Conservation (phyloP, 306 rosid genomes). For the Cotoneaster glaucophyllus region DNA sequence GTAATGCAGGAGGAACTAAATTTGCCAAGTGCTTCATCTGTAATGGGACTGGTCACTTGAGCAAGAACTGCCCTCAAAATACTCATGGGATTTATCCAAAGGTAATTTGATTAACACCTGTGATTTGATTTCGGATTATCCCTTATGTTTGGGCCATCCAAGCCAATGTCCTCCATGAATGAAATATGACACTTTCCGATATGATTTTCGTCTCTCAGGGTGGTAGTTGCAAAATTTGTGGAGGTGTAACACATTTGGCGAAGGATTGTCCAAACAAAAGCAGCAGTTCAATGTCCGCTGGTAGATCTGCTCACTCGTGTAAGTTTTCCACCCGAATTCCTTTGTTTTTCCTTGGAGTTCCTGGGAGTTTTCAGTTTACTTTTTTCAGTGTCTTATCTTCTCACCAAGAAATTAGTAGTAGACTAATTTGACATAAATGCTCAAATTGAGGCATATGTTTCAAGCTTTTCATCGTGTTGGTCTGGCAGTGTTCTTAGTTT, state of each 20-base stretch:
- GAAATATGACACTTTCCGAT: slow-evolving; percentile 11
- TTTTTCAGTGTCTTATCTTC: background rate
- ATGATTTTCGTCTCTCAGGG: slow-evolving; percentile 41
- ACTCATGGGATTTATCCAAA: slow-evolving; percentile 90
- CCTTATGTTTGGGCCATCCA: background rate
- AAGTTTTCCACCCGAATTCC: slow-evolving; percentile 16
- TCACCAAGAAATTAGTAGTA: background rate
- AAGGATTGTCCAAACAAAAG: slow-evolving; percentile 81
- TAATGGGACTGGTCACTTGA: slow-evolving; percentile 75
- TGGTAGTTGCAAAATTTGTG: slow-evolving; percentile 89
- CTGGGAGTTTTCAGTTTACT: background rate
- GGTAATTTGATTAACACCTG: slow-evolving; percentile 30
- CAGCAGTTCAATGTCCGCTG: slow-evolving; percentile 19
- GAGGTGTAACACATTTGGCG: slow-evolving; percentile 92
- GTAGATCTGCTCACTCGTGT: slow-evolving; percentile 23
- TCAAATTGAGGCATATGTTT: background rate
- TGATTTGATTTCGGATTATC: background rate
- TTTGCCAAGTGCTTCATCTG: slow-evolving; percentile 90
- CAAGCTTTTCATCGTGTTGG: background rate
- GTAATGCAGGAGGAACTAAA: slow-evolving; percentile 73
- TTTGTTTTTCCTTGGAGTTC: background rate
- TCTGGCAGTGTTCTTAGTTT: background rate
- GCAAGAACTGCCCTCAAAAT: slow-evolving; percentile 84
- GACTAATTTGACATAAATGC: background rate
- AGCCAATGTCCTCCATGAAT: background rate